Base-by-base conservation (phyloP, 805 yeast species). In the Sungouiella thailandica region DNA sequence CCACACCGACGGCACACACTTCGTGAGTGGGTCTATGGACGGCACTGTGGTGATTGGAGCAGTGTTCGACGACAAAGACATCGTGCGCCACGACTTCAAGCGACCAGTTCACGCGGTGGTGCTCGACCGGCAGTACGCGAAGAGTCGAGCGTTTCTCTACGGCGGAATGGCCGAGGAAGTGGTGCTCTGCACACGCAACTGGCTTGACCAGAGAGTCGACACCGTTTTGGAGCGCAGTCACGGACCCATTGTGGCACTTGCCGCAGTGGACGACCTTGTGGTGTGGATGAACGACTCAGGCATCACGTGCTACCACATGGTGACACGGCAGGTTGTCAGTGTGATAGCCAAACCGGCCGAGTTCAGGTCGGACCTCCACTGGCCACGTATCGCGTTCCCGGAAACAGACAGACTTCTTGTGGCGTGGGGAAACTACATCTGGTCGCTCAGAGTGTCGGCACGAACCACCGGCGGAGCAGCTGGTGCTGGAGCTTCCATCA, bases 101-200 rank as follows among this genome's bases (percentile, higher is more conserved):
- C 65, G 97, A 18, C 97, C 97, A 0, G 73, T 93, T 0, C 94
- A 88, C 52, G 79, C 95, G 0, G 94, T 90, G 3, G 84, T 87
- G 0, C 57, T 93, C 5, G 93, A 84, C 46, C 76, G 78, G 8
- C 74, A 80, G 36, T 93, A 86, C 54, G 56, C 53, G 25, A 68
- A 67, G 7, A 69, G 79, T 0, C 74, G 76, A 36, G 69, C 81
- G 7, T 90, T 88, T 46, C 68, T 87, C 0, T 80, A 89, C 20
- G 97, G 97, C 3, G 97, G 97, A 0, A 87, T 81, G 62, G 80
- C 88, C 6, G 97, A 97, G 0, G 78, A 83, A 29, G 80, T 93
- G 0, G 60, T 83, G 0, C 60, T 78, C 29, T 82, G 94, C 1
- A 80, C 81, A 24, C 70, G 80, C 43, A 84, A 83, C 47, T 90